A percentile compares a stretch with the other conserved stretches of the same genome.
Evolutionary conservation across 225 moss, liverwort and hornwort genomes (phyloP).

Genomic region (Antitrichia curtipendula): DNA sequence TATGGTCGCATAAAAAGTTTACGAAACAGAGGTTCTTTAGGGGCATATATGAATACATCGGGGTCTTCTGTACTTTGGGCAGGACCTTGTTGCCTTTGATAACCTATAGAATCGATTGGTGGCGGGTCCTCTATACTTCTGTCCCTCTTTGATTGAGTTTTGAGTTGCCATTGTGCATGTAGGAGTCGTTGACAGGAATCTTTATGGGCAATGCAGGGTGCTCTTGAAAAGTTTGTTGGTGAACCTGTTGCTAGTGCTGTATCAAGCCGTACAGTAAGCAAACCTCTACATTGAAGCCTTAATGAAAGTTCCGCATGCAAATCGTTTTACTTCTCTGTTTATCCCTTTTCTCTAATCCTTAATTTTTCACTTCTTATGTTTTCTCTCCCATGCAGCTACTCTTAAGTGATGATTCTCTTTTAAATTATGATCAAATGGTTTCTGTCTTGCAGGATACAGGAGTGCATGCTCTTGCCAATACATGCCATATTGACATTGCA

Average conservation of each 20-base stretch:
- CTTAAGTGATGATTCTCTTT: not conserved
- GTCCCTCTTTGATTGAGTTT: not conserved
- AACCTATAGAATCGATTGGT: not conserved
- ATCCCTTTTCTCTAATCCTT: not conserved
- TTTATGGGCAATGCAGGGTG: constrained; percentile 38
- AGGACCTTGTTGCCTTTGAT: not conserved
- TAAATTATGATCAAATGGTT: not conserved
- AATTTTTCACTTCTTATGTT: not conserved
- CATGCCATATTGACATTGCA: constrained; percentile 81
- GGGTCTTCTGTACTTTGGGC: not conserved
- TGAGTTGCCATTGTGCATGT: not conserved
- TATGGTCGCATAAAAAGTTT: not conserved
- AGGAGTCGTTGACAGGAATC: not conserved
- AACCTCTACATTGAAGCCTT: not conserved
- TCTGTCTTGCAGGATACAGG: constrained; percentile 61
- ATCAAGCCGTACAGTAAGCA: constrained; percentile 84
- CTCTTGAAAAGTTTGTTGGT: constrained; percentile 74
- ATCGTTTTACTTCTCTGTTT: not conserved
- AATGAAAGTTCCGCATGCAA: not conserved
- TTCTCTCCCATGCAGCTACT: not conserved
- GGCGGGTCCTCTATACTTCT: not conserved
- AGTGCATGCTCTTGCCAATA: constrained; percentile 89
- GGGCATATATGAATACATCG: not conserved
- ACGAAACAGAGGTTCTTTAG: not conserved
- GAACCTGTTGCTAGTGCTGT: constrained; percentile 57